Base-by-base conservation (phyloP, 2,329 filamentous ascomycete genomes). In the Penicillium corylophilum region DNA sequence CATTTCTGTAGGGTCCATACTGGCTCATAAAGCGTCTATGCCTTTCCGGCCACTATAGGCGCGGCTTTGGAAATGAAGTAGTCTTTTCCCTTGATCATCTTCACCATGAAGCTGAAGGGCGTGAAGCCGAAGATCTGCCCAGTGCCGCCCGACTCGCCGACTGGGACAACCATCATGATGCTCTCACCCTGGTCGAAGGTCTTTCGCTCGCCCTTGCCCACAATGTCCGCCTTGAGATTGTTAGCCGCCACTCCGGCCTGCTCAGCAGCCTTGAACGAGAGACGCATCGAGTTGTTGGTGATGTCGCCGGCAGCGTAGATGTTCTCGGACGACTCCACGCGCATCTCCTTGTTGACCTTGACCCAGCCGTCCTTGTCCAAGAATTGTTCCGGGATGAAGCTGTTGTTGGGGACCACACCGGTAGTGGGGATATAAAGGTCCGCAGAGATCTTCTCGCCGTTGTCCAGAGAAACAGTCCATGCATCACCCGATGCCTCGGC, bases 381-480 rank as follows among this genome's bases (percentile, higher is more conserved):
- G 36, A 81, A 74, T 6, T 70, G 61, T 4, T 61, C 46, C 0
- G 81, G 79, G 1, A 85, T 67, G 63, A 77, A 84, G 8, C 68
- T 70, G 18, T 75, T 79, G 65, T 82, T 83, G 0, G 81, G 81
- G 7, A 67, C 61, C 12, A 77, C 77, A 24, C 82, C 82, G 13
- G 74, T 74, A 0, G 78, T 79, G 3, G 77, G 74, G 49, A 84
- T 76, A 61, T 79, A 83, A 22, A 81, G 54, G 57, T 84, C 81
- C 2, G 76, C 73, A 1, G 71, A 70, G 35, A 80, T 57, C 2
- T 65, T 71, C 41, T 75, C 69, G 38, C 80, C 80, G 51, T 79
- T 77, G 53, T 66, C 68, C 16, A 82, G 64, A 3, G 63, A 61
- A 22, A 80, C 60, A 4, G 73, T 71, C 53, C 74, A 78, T 2